Conservation (phyloP, 2,329 filamentous ascomycete species). For the Aureobasidium leucospermi region DNA sequence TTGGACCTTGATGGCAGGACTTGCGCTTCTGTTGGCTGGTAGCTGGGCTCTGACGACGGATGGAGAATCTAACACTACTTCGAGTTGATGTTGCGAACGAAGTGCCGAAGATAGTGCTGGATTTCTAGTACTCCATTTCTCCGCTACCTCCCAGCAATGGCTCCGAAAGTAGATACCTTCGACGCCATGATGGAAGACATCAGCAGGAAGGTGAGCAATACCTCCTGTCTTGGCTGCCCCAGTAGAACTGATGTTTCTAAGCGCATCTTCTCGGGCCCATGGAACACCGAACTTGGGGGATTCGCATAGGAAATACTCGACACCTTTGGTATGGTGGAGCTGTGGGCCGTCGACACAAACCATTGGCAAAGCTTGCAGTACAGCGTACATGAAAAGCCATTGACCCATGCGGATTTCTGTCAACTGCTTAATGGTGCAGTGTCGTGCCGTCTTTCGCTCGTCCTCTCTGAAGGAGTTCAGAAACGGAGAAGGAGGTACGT, state of each 20-base stretch:
- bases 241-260: constrained; percentile 47
- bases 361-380: constrained; percentile 70
- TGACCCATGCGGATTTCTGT: constrained; percentile 65
- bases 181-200: constrained; percentile 58
- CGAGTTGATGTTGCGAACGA: constrained; percentile 19
- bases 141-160: constrained; percentile 61
- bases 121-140: constrained; percentile 49
- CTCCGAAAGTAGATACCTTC: constrained; percentile 62
- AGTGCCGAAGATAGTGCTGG: constrained; percentile 26
- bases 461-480: constrained; percentile 63
- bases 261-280: constrained; percentile 60
- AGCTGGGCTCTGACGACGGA: neutral
- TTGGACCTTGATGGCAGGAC: constrained; percentile 14
- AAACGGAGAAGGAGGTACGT: constrained; percentile 58
- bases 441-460: constrained; percentile 59
- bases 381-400: constrained; percentile 75
- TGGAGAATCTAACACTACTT: constrained; percentile 16
- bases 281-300: constrained; percentile 64
- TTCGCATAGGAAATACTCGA: constrained; percentile 77
- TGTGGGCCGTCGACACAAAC: constrained; percentile 69
- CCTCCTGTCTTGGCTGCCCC: constrained; percentile 65
- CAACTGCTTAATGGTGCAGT: constrained; percentile 59
- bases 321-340: constrained; percentile 59
- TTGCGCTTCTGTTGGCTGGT: constrained; percentile 12
- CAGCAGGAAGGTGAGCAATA: constrained; percentile 56